Conservation (phyloP, 352 stramenopile genomes). For the Hyaloperonospora arabidopsidis region DNA sequence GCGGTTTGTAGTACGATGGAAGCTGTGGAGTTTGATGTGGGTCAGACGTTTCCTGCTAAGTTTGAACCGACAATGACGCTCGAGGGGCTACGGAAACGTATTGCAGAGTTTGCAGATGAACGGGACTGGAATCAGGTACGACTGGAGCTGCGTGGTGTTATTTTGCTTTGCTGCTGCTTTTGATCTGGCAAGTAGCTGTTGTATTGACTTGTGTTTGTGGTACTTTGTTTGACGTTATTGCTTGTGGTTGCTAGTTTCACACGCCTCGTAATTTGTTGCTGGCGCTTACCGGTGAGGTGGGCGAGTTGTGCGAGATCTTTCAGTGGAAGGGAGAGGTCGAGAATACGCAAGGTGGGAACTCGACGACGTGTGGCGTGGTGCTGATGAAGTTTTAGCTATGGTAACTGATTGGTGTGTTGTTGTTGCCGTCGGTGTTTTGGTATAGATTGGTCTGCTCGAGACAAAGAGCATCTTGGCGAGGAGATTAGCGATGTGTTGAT, state of each 20-base stretch:
- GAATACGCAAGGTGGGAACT: conserved; percentile 37
- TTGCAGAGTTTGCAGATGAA: conserved; percentile 50
- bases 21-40: conserved; percentile 2
- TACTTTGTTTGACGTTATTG: conserved; percentile 3
- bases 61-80: conserved; percentile 60
- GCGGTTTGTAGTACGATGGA: conserved; percentile 17
- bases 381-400: neutral
- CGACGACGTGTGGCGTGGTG: neutral
- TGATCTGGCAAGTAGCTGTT: neutral
- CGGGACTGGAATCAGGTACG: conserved; percentile 75
- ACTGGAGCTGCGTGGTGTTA: neutral
- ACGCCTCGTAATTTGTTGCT: conserved; percentile 90
- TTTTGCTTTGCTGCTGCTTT: neutral
- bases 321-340: conserved; percentile 91
- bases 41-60: conserved; percentile 12
- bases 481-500: conserved; percentile 96
- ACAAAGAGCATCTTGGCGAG: conserved; percentile 89
- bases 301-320: conserved; percentile 91
- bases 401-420: conserved; percentile 3
- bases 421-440: conserved; percentile 39
- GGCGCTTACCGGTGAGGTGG: conserved; percentile 91
- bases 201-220: conserved; percentile 1
- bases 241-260: conserved; percentile 55
- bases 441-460: conserved; percentile 63
- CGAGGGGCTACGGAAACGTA: conserved; percentile 43